Conservation (phyloP, 495 filamentous ascomycete species). For the Letharia lupina region DNA sequence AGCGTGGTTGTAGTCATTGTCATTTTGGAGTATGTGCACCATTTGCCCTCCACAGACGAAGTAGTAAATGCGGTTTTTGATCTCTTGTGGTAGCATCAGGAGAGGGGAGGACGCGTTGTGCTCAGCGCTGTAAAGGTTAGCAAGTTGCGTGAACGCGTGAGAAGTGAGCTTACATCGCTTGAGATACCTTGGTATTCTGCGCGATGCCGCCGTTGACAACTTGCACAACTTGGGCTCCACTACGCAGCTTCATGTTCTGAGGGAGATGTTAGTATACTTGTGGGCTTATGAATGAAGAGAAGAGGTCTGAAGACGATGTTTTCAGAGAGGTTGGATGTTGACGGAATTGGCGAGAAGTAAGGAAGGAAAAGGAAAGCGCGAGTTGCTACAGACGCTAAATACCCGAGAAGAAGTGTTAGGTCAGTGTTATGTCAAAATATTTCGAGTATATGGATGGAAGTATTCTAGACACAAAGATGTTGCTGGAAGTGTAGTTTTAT, state of each 20-base stretch:
- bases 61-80: slow-evolving; percentile 5
- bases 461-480: neutral
- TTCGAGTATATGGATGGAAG: no score
- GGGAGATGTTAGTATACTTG: neutral
- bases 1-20: neutral
- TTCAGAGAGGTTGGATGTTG: neutral
- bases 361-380: neutral
- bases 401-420: neutral
- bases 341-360: neutral
- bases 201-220: neutral
- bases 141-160: neutral
- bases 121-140: neutral
- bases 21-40: neutral
- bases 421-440: no score
- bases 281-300: neutral
- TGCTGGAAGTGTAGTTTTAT: neutral
- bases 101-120: neutral
- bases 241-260: neutral
- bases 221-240: neutral
- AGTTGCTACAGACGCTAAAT: neutral
- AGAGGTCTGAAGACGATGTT: neutral
- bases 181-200: neutral
- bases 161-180: neutral
- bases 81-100: slow-evolving; percentile 1
- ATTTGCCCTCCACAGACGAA: neutral